Evolutionary conservation across 1,284 basidiomycete genomes (phyloP), one percentile per base, ranked within the genome.

Genomic region (Peniophora sp.): DNA sequence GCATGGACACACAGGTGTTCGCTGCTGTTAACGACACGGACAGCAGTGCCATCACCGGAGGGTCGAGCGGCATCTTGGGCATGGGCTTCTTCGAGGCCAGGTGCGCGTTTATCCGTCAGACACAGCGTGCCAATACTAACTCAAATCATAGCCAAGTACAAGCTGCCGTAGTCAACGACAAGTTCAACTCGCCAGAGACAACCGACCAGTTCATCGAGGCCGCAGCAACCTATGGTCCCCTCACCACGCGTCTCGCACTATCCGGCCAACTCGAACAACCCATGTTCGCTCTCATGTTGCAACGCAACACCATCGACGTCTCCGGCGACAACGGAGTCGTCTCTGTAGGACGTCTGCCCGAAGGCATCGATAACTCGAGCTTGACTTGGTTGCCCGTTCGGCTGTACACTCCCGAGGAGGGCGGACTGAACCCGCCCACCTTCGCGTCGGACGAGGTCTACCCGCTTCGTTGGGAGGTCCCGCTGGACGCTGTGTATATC

Each of bases 401-500:
- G 10, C 57, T 67, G 18, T 75, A 75, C 56, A 58, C 57, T 14
- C 41, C 64, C 5, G 55, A 51, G 0, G 64, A 73, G 34, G 70
- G 70, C 27, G 72, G 72, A 17, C 53, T 72, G 17, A 55, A 51
- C 24, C 54, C 70, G 3, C 68, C 70, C 3, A 52, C 60, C 0
- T 70, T 67, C 52, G 68, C 69, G 9, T 55, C 64, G 3, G 52
- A 64, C 23, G 70, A 72, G 55, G 60, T 60, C 32, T 17, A 66
- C 39, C 64, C 66, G 11, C 55, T 68, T 14, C 73, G 76, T 8
- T 83, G 80, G 81, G 81, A 83, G 57, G 65, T 82, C 5, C 70
- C 72, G 23, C 58, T 84, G 17, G 78, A 80, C 50, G 76, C 68
- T 45, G 75, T 83, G 6, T 79, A 68, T 60, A 67, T 84, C 14